A percentile compares a stretch with the other conserved stretches of the same genome.
Evolutionary conservation across 2,329 filamentous ascomycete species (phyloP).

Genomic region (Cladobotryum mycophilum): DNA sequence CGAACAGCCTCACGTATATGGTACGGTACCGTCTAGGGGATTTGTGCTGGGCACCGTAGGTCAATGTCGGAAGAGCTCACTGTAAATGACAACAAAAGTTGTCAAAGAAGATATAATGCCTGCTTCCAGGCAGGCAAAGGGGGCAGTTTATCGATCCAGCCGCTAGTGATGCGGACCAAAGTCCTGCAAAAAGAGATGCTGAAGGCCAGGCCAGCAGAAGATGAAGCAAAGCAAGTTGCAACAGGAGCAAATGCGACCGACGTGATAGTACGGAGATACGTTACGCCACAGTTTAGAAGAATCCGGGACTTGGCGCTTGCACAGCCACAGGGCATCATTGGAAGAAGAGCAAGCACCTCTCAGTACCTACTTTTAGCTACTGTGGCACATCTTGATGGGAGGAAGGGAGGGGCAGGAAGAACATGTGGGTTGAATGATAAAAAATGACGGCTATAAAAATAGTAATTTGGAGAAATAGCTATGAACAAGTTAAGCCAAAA

Average conservation of each 20-base stretch:
- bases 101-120: constrained; percentile 28
- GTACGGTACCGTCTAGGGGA: neutral
- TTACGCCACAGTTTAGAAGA: no score
- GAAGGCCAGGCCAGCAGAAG: neutral
- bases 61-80: constrained; percentile 16
- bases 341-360: no score
- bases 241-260: neutral
- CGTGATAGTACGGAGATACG: neutral
- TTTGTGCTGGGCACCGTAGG: neutral
- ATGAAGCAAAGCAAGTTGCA: neutral
- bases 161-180: constrained; percentile 23
- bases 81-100: constrained; percentile 21
- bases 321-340: no score
- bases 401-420: no score
- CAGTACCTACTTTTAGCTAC: no score
- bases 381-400: no score
- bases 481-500: no score
- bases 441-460: no score
- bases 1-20: neutral
- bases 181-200: constrained; percentile 13
- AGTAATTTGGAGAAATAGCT: no score
- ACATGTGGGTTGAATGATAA: no score
- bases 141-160: constrained; percentile 22
- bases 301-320: no score
- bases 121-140: constrained; percentile 35